A percentile compares a stretch with the other conserved stretches of the same genome.
These are phyloP conservation scores for Dryas alaskensis DNA, from an alignment of 306 rosid genomes.

Conservation along the genomic window DNA sequence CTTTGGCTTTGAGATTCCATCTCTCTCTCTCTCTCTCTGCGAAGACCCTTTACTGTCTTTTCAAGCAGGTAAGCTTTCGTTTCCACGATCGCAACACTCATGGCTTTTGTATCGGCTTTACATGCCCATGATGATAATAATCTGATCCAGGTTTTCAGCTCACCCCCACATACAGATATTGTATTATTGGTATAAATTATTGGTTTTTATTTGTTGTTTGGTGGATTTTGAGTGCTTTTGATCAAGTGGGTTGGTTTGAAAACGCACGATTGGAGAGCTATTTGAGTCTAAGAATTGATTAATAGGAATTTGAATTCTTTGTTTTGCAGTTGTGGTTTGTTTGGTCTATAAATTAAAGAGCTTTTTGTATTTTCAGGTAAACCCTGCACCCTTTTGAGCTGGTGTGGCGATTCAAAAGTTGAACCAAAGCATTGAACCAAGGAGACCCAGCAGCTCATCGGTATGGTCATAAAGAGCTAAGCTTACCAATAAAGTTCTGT, in stretches of 20 bases:
- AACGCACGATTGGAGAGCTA: background rate
- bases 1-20: constrained; percentile 6
- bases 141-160: background rate
- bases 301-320: background rate
- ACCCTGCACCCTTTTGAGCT: background rate
- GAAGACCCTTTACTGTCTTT: constrained; percentile 1
- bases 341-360: background rate
- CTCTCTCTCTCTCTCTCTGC: background rate
- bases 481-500: background rate
- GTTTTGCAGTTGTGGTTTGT: background rate
- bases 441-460: background rate
- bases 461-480: background rate
- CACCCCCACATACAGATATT: too few relatives aligned
- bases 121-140: background rate
- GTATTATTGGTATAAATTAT: background rate
- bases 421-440: background rate
- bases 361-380: constrained; percentile 2
- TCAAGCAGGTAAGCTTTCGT: constrained; percentile 15
- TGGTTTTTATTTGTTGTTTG: background rate
- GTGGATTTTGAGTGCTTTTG: constrained; percentile 8
- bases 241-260: constrained; percentile 1
- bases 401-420: background rate
- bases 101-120: background rate
- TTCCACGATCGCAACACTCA: background rate
- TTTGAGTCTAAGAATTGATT: background rate